Evolutionary conservation across 768 basidiomycete genomes (phyloP), one percentile per base, ranked within the genome.

Genomic region (Pisolithus tinctorius): DNA sequence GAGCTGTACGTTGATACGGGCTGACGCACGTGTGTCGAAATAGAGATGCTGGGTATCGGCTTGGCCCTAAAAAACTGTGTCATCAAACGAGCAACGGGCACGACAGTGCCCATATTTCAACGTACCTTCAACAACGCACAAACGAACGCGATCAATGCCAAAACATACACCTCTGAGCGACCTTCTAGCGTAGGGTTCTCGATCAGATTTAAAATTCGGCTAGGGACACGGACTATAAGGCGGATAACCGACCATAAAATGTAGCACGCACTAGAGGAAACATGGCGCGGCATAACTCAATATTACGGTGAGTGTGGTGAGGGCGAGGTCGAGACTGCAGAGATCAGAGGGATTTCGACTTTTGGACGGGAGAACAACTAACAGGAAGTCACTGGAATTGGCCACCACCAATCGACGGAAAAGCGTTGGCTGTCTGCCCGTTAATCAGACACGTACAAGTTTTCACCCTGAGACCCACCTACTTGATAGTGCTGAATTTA

Each of bases 201-300:
- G 45, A 74, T 67, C 10, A 69, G 57, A 52, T 72, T 69, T 27
- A 75, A 63, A 45, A 75, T 73, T 27, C 62, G 62, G 17, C 55
- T 56, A 36, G 26, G 16, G 11, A 26, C 0, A 14, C 6, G 13
- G 4, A 44, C 20, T 41, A 2, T 4, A 26, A 26, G 9, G 27
- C 13, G 34, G 4, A 23, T 23, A 39, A 36, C 46, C 14, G 25
- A 44, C n/a, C 16, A n/a, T 4, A 9, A 8, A 52, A 4, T 9
- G 30, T 14, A 10, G 20, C 1, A 39, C 55, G 5, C 25, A 52
- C 64, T 79, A 78, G 36, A 82, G 63, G 63, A 80, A 79, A 66
- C 70, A 81, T 26, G 80, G 80, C 4, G 68, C 64, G 3, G 72
- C 70, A 63, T 79, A 81, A 52, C 75, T 74, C 64, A 77, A 72